Evolutionary conservation across 306 rosid genomes (phyloP).

Genomic region (Amphicarpaea edgeworthii): DNA sequence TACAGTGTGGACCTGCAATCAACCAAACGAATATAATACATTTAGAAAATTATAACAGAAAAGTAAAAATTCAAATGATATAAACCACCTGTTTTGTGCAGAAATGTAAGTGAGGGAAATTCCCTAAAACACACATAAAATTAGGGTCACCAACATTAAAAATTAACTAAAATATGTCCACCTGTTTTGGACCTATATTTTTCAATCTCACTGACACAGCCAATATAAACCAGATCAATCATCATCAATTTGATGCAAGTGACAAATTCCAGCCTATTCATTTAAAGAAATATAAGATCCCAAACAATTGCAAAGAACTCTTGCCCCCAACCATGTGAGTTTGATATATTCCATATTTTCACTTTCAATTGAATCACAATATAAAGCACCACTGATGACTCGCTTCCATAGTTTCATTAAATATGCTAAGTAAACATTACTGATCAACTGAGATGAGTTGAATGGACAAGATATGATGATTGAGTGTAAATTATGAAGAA

Average conservation of each 20-base stretch:
- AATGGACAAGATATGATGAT: not conserved
- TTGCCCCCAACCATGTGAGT: not conserved
- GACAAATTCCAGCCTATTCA: not conserved
- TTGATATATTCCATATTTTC: not conserved
- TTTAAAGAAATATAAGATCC: slow-evolving; percentile 7
- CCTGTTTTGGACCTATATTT: slow-evolving; percentile 2
- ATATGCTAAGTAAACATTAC: not conserved
- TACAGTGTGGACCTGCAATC: not conserved
- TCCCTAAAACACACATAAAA: not conserved
- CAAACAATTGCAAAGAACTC: not conserved
- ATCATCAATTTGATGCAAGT: not conserved
- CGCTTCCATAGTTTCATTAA: not conserved
- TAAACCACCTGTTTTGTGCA: not conserved
- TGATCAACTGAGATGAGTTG: not conserved
- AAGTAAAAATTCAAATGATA: not conserved
- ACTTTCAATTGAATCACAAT: not conserved
- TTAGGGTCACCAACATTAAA: not conserved
- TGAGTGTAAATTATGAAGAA: not conserved
- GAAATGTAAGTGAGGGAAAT: not conserved
- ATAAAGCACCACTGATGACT: not conserved
- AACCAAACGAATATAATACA: not conserved
- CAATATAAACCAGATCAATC: not conserved
- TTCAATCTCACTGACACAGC: not conserved
- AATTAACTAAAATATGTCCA: not conserved
- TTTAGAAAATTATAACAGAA: not conserved